Evolutionary conservation across 73 alveolate genomes (phyloP), one percentile per base, ranked within the genome.

Genomic region (Paramecium sexaurelia): DNA sequence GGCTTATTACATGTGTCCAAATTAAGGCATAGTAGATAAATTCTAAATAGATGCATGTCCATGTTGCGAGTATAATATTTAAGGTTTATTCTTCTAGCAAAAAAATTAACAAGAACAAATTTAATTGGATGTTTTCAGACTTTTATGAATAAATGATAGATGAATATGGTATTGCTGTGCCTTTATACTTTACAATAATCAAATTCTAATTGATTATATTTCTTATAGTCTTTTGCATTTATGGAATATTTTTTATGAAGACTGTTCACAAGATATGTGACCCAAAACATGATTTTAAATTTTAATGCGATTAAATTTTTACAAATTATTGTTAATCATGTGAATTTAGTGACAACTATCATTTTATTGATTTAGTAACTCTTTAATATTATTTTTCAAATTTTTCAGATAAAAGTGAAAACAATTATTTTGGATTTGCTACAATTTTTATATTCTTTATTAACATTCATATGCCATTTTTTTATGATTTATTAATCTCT

Each of bases 381-480:
- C n/a, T 78, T 8, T 24, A 29, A 10, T 2, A 41, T 0, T 40
- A 29, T 45, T 22, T 41, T n/a, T 24, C 73, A 41, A 37, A 78
- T 1, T 1, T 17, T 3, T 32, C 32, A 10, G 86, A 71, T 19
- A 61, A 26, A 10, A 10, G 40, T 10, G 41, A 22, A 71, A 27
- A 71, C 7, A 35, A 32, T 29, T 78, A 78, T 45, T 78, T 24
- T 26, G 45, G 19, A 78, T 37, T 43, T 78, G 90, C 90, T 40
- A 45, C 90, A 41, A 41, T 78, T 36, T 40, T 78, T 40, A 32
- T 78, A 1, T 78, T 78, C n/a, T 45, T 78, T 8, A 78, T 78
- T 17, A 78, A 78, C 29, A 15, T 78, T 1, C 55, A 29, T 45
- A 4, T 78, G 45, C 90, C 90, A 10, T 78, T 78, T 78, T n/a